A percentile compares a stretch with the other conserved stretches of the same genome.
phyloP scores from a whole-genome alignment of 2,329 filamentous ascomycete genomes.

The Venturia carpophila region DNA sequence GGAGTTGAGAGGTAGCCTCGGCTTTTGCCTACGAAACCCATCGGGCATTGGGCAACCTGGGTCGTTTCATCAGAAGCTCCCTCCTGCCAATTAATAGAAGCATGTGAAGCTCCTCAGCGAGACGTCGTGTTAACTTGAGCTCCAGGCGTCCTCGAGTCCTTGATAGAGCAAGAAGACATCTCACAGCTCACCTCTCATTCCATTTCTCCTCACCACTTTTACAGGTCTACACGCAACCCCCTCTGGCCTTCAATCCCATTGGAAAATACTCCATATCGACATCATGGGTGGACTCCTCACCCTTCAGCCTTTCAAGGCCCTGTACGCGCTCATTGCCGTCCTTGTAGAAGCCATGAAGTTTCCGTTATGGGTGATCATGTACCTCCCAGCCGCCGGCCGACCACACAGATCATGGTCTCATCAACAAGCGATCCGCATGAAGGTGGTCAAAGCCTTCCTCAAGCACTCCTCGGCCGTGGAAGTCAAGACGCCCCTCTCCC shows the following conservation, averaged over 20 bases:
- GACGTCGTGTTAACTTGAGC: neutral
- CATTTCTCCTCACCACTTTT: neutral
- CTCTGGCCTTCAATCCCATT: neutral
- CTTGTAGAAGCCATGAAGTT: conserved; percentile 30
- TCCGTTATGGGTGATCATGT: conserved; percentile 36
- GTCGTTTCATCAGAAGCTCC: neutral
- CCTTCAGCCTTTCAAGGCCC: conserved; percentile 34
- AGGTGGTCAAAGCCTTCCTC: conserved; percentile 29
- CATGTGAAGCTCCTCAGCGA: conserved; percentile 2
- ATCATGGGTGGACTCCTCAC: conserved; percentile 19
- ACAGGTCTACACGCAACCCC: neutral
- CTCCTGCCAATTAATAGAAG: neutral
- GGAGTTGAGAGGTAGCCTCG: neutral
- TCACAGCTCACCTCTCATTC: neutral
- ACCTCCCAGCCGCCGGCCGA: conserved; percentile 30
- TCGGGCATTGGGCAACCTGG: neutral
- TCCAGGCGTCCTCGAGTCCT: neutral
- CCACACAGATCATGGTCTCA: conserved; percentile 35
- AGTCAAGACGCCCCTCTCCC: conserved; percentile 26
- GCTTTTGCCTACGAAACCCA: neutral
- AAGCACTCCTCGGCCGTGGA: conserved; percentile 29
- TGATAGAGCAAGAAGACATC: neutral
- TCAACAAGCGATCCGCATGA: conserved; percentile 32
- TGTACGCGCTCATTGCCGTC: conserved; percentile 32
- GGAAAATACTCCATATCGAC: neutral